Conservation (phyloP, 2,329 filamentous ascomycete genomes). For the Fragosphaeria purpurea region DNA sequence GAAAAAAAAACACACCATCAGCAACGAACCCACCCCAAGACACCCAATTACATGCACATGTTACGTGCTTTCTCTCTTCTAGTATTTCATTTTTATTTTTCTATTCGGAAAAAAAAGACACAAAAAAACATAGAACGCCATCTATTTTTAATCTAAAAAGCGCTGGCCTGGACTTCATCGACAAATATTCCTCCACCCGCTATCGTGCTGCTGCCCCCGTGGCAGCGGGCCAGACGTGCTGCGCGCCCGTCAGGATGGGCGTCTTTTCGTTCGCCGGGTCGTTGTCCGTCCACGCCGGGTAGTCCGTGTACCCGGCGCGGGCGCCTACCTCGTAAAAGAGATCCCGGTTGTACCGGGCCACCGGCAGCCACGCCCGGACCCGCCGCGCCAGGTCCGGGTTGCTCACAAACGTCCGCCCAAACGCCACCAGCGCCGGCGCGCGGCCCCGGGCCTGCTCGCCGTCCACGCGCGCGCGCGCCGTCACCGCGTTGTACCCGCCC, state of each 20-base stretch:
- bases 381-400: constrained; percentile 4
- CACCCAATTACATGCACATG: no score
- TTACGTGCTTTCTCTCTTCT: no score
- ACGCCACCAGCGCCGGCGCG: neutral
- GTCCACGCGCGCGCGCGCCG: neutral
- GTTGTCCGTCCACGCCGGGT: neutral
- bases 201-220: neutral
- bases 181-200: no score
- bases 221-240: constrained; percentile 2
- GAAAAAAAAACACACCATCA: no score
- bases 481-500: constrained; percentile 1
- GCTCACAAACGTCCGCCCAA: constrained; percentile 4
- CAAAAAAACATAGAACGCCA: no score
- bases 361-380: constrained; percentile 1
- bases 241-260: neutral
- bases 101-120: no score
- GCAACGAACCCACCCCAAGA: no score
- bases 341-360: constrained; percentile 1
- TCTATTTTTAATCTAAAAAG: no score
- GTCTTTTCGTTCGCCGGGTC: neutral
- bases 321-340: constrained; percentile 2
- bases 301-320: neutral
- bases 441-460: neutral
- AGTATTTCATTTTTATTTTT: neutral
- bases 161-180: no score